Conservation (phyloP, 257 asterid species). For the Euphrasia confusa region DNA sequence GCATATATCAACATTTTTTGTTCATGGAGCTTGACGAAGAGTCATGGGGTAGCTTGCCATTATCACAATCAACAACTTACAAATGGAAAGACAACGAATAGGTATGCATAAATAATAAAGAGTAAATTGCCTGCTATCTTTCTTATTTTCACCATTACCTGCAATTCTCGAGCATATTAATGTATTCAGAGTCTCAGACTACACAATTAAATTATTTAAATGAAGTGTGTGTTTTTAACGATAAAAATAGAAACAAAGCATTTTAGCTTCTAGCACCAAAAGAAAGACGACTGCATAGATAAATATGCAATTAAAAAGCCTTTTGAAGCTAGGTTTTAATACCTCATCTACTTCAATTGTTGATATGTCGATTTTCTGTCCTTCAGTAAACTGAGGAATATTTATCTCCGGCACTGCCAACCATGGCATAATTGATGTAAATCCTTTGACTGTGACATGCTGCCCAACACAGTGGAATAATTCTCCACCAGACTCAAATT, state of each 20-base stretch:
- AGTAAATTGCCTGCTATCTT: constrained; percentile 1
- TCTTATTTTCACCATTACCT: neutral
- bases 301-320: constrained; percentile 4
- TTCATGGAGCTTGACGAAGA: constrained; percentile 11
- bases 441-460: constrained; percentile 58
- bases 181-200: neutral
- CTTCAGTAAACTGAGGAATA: constrained; percentile 65
- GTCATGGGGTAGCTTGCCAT: constrained; percentile 11
- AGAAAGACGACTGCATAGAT: constrained; percentile 16
- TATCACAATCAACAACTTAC: neutral
- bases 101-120: neutral
- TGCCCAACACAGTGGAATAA: constrained; percentile 68
- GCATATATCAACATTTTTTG: neutral
- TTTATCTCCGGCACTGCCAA: constrained; percentile 66
- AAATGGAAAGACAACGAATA: constrained; percentile 1
- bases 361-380: constrained; percentile 56
- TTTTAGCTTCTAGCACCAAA: constrained; percentile 14
- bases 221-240: neutral
- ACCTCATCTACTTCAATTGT: constrained; percentile 73
- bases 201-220: neutral
- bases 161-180: constrained; percentile 15
- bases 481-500: constrained; percentile 73
- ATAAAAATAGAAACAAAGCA: neutral
- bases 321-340: constrained; percentile 17
- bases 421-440: constrained; percentile 92